A percentile compares a stretch with the other conserved stretches of the same genome.
Evolutionary conservation across 139 green algal genomes (phyloP).

Genomic region (Micromonas pusilla): DNA sequence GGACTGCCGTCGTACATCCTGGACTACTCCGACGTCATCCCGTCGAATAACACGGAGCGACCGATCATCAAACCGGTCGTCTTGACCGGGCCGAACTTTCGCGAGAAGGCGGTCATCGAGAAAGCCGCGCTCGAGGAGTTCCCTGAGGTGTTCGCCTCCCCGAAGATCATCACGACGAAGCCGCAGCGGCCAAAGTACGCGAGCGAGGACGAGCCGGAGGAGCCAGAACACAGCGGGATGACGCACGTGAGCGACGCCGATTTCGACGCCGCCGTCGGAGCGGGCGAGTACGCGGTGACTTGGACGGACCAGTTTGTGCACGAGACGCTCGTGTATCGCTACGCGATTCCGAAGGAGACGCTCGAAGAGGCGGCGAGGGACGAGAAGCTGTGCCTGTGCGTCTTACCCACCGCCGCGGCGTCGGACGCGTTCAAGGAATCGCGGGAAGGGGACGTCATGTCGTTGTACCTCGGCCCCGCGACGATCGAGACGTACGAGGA

Average conservation of each 20-base stretch:
- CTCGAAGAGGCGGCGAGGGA: slow-evolving; percentile 32
- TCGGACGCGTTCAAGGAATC: not conserved
- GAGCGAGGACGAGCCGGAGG: not conserved
- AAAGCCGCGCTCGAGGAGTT: slow-evolving; percentile 60
- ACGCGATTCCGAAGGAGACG: slow-evolving; percentile 35
- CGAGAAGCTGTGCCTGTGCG: slow-evolving; percentile 6
- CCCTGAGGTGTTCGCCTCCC: slow-evolving; percentile 64
- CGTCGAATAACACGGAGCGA: slow-evolving; percentile 64
- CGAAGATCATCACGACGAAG: slow-evolving; percentile 44
- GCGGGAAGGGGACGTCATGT: slow-evolving; percentile 52
- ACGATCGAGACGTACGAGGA: slow-evolving; percentile 22
- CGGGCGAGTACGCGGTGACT: slow-evolving; percentile 23
- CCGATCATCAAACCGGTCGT: slow-evolving; percentile 62
- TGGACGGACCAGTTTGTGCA: slow-evolving; percentile 50
- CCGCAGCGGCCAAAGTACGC: not conserved
- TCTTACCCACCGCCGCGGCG: slow-evolving; percentile 10
- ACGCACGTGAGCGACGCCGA: slow-evolving; percentile 31
- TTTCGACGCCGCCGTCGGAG: slow-evolving; percentile 28
- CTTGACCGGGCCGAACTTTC: slow-evolving; percentile 37
- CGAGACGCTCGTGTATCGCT: slow-evolving; percentile 32
- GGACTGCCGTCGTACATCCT: slow-evolving; percentile 67
- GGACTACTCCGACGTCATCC: slow-evolving; percentile 73
- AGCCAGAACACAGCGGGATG: not conserved
- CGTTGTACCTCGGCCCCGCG: slow-evolving; percentile 55
- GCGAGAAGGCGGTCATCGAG: slow-evolving; percentile 38